Evolutionary conservation across 139 green algal species (phyloP).

Genomic region (Pseudopediastrum boryanum): DNA sequence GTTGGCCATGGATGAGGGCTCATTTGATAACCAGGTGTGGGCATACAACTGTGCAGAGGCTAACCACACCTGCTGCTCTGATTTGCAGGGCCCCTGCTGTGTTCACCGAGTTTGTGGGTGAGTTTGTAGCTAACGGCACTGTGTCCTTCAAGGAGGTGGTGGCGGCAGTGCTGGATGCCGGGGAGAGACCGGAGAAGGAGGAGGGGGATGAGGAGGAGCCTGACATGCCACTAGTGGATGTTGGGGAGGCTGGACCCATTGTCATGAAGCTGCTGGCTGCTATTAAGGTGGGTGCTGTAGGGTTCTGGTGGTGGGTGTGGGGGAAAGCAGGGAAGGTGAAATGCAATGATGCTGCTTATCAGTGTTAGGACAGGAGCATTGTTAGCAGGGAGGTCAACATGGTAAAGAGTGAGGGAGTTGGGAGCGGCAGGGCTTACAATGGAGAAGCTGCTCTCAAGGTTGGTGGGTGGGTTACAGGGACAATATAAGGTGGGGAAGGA

Average conservation of each 20-base stretch:
- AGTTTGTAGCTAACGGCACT: neutral
- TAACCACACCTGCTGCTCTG: neutral
- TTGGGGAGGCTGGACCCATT: constrained; percentile 13
- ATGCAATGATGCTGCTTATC: neutral
- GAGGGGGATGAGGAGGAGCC: constrained; percentile 12
- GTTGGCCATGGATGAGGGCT: too few relatives aligned
- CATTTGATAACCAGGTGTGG: too few relatives aligned
- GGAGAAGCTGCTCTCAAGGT: neutral
- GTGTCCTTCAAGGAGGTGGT: constrained; percentile 1
- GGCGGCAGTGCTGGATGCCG: constrained; percentile 19
- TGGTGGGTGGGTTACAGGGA: neutral
- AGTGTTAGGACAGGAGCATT: neutral
- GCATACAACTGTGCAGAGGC: neutral
- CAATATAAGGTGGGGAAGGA: too few relatives aligned
- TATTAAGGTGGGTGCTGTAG: constrained; percentile 20
- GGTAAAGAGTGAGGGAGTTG: neutral
- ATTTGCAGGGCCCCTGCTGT: neutral
- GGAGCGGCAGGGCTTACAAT: neutral
- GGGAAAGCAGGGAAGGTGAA: neutral
- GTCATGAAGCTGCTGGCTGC: constrained; percentile 16
- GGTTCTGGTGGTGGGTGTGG: neutral
- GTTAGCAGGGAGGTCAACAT: neutral
- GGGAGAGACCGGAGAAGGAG: neutral
- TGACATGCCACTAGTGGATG: constrained; percentile 32
- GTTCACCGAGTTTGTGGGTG: neutral